Evolutionary conservation across 75 land plant genomes (phyloP).

Genomic region (Cupressus sempervirens): DNA sequence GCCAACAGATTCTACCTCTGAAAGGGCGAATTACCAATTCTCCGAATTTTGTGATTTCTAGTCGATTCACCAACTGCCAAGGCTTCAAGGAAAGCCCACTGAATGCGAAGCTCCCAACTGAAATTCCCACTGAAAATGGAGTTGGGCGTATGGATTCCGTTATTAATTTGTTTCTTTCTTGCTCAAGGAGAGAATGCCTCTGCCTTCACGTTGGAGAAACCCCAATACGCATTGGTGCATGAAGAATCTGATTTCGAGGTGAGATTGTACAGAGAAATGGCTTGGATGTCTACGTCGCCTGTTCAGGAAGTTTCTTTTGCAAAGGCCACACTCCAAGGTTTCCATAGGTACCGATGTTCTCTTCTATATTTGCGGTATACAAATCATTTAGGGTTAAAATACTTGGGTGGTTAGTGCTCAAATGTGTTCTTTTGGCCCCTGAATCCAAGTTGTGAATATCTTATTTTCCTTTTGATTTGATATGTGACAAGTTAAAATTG

Average conservation of each 20-base stretch:
- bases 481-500: neutral
- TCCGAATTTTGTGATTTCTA: no score
- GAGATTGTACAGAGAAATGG: constrained; percentile 46
- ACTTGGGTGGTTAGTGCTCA: neutral
- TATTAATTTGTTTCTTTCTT: neutral
- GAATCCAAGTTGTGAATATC: neutral
- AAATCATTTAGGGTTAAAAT: neutral
- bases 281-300: constrained; percentile 59
- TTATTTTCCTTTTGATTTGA: neutral
- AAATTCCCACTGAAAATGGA: neutral
- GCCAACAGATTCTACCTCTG: no score
- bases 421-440: no score
- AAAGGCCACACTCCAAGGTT: constrained; percentile 61
- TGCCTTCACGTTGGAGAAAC: constrained; percentile 24
- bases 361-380: neutral
- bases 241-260: constrained; percentile 76
- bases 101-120: neutral
- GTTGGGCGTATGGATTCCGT: neutral
- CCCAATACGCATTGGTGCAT: constrained; percentile 64
- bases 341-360: constrained; percentile 58
- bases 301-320: constrained; percentile 57
- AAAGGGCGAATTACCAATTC: no score
- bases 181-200: neutral
- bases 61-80: no score
- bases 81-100: no score